phyloP scores from a whole-genome alignment of 2,329 filamentous ascomycete genomes.

The Penicillium sp. region DNA sequence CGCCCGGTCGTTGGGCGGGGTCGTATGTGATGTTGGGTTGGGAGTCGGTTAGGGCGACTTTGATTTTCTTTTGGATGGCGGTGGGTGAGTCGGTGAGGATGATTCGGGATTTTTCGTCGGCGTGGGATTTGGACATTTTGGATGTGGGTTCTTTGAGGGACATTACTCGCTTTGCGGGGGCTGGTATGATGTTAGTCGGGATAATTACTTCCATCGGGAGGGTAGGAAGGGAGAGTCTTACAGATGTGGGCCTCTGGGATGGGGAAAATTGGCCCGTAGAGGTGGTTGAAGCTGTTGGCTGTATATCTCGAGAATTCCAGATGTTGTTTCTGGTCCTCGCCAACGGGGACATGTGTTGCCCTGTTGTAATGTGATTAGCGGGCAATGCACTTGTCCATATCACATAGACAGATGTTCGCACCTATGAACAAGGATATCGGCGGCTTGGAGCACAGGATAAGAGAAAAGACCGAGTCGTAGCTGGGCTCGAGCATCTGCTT shows the following conservation, averaged over 20 bases:
- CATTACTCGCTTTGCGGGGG: slow-evolving; percentile 86
- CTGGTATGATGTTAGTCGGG: slow-evolving; percentile 46
- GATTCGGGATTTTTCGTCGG: slow-evolving; percentile 75
- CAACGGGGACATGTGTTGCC: slow-evolving; percentile 90
- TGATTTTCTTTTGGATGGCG: slow-evolving; percentile 73
- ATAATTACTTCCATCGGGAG: not conserved
- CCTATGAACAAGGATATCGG: slow-evolving; percentile 88
- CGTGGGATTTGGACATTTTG: slow-evolving; percentile 95
- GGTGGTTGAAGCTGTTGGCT: slow-evolving; percentile 83
- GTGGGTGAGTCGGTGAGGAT: slow-evolving; percentile 74
- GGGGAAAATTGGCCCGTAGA: slow-evolving; percentile 68
- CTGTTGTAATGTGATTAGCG: not conserved
- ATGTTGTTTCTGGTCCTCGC: slow-evolving; percentile 94
- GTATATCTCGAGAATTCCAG: slow-evolving; percentile 90
- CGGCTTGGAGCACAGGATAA: slow-evolving; percentile 93
- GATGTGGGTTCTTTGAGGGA: slow-evolving; percentile 75
- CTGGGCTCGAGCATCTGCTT: slow-evolving; percentile 61
- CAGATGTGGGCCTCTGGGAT: slow-evolving; percentile 74
- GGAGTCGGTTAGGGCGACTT: slow-evolving; percentile 77
- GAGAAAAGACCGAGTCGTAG: slow-evolving; percentile 91
- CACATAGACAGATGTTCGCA: slow-evolving; percentile 41
- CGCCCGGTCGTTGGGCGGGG: slow-evolving; percentile 71
- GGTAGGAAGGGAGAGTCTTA: slow-evolving; percentile 45
- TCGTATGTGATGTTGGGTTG: slow-evolving; percentile 73
- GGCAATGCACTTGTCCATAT: slow-evolving; percentile 54